Evolutionary conservation across 2,329 filamentous ascomycete species (phyloP), one percentile per base, ranked within the genome.

Genomic region (Talaromyces sp.): DNA sequence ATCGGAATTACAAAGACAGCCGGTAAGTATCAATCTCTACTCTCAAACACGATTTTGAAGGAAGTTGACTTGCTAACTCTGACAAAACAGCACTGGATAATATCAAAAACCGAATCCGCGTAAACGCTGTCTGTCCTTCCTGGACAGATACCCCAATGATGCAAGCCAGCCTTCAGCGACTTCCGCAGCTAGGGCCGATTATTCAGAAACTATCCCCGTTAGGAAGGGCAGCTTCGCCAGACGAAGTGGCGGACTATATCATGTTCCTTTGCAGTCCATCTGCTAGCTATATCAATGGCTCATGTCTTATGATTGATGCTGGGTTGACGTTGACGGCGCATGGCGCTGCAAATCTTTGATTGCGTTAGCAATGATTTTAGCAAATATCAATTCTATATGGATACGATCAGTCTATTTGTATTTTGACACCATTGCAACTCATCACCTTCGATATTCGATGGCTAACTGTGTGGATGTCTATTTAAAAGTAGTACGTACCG

Each of bases 1-100:
- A 71, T 82, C 5, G 80, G 80, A 0, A 72, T 83, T 51, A 81
- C 79, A 1, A 80, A 80, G 61, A 70, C 72, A 43, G 76, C 76
- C 13, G 74, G 76, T 58, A 70, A 69, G 65, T 77, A 62, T 53
- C 2, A n/a, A n/a, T 63, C 10, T 53, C 17, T 36, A 36, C 29
- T 31, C 29, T 31, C 29, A 31, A 31, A 31, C 29, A 31, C 29
- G 29, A 31, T 31, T 31, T 31, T 31, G 29, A 31, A 31, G 29
- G 29, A 31, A 31, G 29, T 31, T 5, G 8, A 4, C 8, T 31
- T 31, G 29, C 29, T 31, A 7, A 31, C 29, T 4, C 29, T n/a
- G n/a, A n/a, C n/a, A n/a, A n/a, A n/a, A 19, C 40, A 67, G 75
- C 73, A 11, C 65, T 76, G 8, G 72, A 75, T 31, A 70, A 71